phyloP scores from a whole-genome alignment of 2,329 filamentous ascomycete species.

The Epichloe glyceriae region DNA sequence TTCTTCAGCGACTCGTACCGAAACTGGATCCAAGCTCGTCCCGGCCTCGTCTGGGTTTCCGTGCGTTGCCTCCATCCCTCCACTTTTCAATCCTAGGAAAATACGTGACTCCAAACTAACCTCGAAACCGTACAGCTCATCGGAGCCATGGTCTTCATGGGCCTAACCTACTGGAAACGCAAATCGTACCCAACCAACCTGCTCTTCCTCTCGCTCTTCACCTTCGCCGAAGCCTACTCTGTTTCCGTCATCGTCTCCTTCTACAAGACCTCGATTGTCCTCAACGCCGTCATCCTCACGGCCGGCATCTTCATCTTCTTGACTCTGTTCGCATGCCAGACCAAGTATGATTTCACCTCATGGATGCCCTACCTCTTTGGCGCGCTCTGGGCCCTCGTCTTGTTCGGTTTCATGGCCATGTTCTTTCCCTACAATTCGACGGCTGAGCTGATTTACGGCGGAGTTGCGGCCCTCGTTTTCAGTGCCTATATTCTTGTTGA shows the following conservation, averaged over 20 bases:
- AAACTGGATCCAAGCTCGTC: slow-evolving; percentile 72
- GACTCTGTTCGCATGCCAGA: slow-evolving; percentile 86
- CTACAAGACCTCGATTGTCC: slow-evolving; percentile 70
- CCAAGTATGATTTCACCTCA: slow-evolving; percentile 93
- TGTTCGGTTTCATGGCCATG: slow-evolving; percentile 84
- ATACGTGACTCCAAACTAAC: neutral
- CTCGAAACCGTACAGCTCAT: slow-evolving; percentile 39
- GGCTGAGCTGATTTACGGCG: slow-evolving; percentile 75
- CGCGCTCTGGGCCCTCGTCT: slow-evolving; percentile 73
- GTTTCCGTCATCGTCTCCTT: slow-evolving; percentile 88
- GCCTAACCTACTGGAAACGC: slow-evolving; percentile 88
- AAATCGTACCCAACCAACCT: slow-evolving; percentile 93
- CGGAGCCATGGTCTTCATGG: slow-evolving; percentile 71
- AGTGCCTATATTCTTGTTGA: slow-evolving; percentile 91
- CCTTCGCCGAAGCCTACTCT: slow-evolving; percentile 81
- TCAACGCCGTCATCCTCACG: slow-evolving; percentile 83
- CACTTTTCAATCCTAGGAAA: neutral
- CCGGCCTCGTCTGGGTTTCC: slow-evolving; percentile 75
- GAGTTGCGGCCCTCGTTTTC: slow-evolving; percentile 74
- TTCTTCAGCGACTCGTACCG: slow-evolving; percentile 76
- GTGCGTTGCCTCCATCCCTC: slow-evolving; percentile 27
- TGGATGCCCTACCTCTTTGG: slow-evolving; percentile 96
- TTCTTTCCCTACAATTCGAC: slow-evolving; percentile 81
- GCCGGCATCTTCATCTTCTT: slow-evolving; percentile 69
- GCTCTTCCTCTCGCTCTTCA: slow-evolving; percentile 83